These are phyloP conservation scores for Madurella fahalii DNA, from an alignment of 2,329 filamentous ascomycete species.

Conservation along the genomic window DNA sequence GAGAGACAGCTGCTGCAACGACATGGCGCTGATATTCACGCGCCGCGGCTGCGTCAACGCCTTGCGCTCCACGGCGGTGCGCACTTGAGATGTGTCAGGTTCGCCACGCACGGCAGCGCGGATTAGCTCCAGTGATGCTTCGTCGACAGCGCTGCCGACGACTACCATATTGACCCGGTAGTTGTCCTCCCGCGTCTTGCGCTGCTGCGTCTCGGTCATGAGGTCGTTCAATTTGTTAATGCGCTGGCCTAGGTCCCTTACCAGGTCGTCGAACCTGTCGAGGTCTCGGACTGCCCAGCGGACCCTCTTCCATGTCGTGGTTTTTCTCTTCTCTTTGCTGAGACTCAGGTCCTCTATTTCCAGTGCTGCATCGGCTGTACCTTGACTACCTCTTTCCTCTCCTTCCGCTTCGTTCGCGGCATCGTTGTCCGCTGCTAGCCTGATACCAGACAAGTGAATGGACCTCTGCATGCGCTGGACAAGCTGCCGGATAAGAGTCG, in stretches of 20 bases:
- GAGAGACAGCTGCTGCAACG: slow-evolving; percentile 1
- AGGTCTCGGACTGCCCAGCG: slow-evolving; percentile 17
- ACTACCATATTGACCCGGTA: slow-evolving; percentile 17
- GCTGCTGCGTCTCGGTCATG: slow-evolving; percentile 13
- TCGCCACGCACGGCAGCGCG: slow-evolving; percentile 13
- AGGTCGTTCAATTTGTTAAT: slow-evolving; percentile 16
- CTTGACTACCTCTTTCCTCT: background rate
- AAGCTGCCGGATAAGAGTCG: slow-evolving; percentile 7
- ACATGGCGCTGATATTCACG: background rate
- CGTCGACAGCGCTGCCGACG: slow-evolving; percentile 17
- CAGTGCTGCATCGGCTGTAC: background rate
- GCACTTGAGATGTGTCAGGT: slow-evolving; percentile 9
- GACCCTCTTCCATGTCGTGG: slow-evolving; percentile 8
- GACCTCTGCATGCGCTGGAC: slow-evolving; percentile 13
- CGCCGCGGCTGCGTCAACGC: slow-evolving; percentile 4
- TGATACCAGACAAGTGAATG: slow-evolving; percentile 1
- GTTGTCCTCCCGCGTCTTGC: slow-evolving; percentile 8
- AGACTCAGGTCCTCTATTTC: background rate
- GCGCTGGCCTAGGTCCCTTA: slow-evolving; percentile 11
- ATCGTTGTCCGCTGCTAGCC: background rate
- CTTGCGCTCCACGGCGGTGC: slow-evolving; percentile 14
- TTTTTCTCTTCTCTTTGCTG: background rate
- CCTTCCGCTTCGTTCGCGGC: background rate
- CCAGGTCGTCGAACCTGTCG: slow-evolving; percentile 14
- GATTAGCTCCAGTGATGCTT: slow-evolving; percentile 13